A percentile compares a stretch with the other conserved stretches of the same genome.
phyloP scores from a whole-genome alignment of 192 early-diverging fungal species.

The Mortierella claussenii region DNA sequence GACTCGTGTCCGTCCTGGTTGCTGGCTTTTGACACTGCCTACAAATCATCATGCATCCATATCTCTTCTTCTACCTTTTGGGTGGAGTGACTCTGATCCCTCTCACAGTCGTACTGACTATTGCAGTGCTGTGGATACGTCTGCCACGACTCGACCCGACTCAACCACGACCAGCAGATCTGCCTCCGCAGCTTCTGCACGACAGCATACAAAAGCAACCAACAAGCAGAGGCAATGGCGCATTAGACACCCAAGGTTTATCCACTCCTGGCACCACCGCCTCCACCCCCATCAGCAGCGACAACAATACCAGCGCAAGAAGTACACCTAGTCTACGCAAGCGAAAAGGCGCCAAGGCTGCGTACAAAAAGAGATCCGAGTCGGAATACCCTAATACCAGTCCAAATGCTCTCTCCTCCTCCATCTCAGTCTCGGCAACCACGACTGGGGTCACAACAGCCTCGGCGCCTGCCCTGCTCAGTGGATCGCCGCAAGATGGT shows the following conservation, averaged over 20 bases:
- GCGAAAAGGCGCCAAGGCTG: constrained; percentile 1
- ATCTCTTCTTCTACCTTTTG: constrained; percentile 53
- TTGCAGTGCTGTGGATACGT: constrained; percentile 34
- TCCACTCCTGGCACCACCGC: neutral
- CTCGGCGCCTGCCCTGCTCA: constrained; percentile 2
- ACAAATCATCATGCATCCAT: constrained; percentile 56
- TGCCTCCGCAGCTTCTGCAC: constrained; percentile 19
- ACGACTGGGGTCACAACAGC: neutral
- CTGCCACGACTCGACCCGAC: constrained; percentile 31
- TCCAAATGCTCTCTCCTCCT: neutral
- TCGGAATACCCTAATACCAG: neutral
- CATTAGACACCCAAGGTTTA: neutral
- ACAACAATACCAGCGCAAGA: neutral
- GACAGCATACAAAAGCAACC: constrained; percentile 8
- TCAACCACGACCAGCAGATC: constrained; percentile 30
- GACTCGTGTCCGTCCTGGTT: too few relatives aligned
- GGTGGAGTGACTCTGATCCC: constrained; percentile 61
- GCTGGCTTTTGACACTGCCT: too few relatives aligned
- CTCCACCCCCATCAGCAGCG: neutral
- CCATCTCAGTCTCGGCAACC: neutral
- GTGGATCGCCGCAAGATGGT: neutral
- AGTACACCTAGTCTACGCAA: constrained; percentile 1
- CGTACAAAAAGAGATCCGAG: constrained; percentile 20
- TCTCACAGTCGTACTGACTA: constrained; percentile 20
- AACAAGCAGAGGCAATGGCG: neutral